Conservation (phyloP, 1,284 basidiomycete genomes). For the Coniferiporia weirii region DNA sequence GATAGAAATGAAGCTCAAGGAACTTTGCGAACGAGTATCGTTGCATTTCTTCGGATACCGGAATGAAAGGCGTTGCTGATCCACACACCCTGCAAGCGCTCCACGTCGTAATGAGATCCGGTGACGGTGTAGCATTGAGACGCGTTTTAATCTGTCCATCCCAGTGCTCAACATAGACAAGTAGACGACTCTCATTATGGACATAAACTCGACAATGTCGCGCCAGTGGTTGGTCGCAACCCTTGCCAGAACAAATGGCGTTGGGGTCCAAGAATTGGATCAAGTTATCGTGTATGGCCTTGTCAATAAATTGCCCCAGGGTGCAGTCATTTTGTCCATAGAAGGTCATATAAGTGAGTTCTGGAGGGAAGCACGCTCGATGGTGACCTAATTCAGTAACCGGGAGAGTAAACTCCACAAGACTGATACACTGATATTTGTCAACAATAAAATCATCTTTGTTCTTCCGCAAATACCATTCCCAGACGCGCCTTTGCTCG, state of each 20-base stretch:
- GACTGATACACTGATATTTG: constrained; percentile 85
- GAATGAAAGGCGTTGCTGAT: constrained; percentile 81
- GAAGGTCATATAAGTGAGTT: constrained; percentile 75
- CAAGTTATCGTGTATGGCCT: constrained; percentile 65
- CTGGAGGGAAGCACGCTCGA: constrained; percentile 67
- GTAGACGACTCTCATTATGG: constrained; percentile 81
- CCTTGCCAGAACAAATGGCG: constrained; percentile 76
- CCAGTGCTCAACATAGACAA: constrained; percentile 86
- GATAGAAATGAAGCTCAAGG: constrained; percentile 89
- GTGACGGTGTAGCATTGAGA: constrained; percentile 45
- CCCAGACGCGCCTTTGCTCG: constrained; percentile 85
- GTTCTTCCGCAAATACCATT: constrained; percentile 85
- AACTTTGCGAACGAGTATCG: constrained; percentile 93
- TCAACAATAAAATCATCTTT: constrained; percentile 83
- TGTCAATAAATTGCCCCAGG: constrained; percentile 88
- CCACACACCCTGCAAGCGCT: constrained; percentile 84
- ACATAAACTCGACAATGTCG: constrained; percentile 87
- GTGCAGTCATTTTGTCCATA: constrained; percentile 93
- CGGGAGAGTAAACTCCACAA: constrained; percentile 73
- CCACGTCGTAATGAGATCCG: constrained; percentile 87
- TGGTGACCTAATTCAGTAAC: constrained; percentile 58
- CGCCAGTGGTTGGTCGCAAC: constrained; percentile 76
- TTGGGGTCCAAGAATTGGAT: constrained; percentile 66
- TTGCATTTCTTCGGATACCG: constrained; percentile 90
- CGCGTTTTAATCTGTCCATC: constrained; percentile 66